These are phyloP conservation scores for Sclerotinia borealis DNA, from an alignment of 2,329 filamentous ascomycete species.

Conservation along the genomic window DNA sequence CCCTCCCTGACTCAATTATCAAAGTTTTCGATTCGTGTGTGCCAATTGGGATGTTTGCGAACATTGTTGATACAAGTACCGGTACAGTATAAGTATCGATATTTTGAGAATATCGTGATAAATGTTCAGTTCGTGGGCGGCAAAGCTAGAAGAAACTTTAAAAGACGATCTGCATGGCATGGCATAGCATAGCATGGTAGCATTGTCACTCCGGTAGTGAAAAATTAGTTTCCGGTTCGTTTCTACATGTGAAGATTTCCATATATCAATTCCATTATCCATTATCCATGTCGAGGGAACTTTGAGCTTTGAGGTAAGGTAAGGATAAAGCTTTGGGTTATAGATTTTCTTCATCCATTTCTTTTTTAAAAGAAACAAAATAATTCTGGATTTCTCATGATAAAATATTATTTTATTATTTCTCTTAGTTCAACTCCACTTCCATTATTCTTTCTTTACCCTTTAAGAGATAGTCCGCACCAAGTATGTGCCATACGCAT, in stretches of 20 bases:
- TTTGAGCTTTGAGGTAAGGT: not conserved
- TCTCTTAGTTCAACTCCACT: slow-evolving; percentile 3
- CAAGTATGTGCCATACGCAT: too few species aligned
- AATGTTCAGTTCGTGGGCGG: not conserved
- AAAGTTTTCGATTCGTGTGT: not conserved
- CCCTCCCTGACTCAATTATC: not conserved
- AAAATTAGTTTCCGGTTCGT: not conserved
- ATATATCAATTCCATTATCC: too few species aligned
- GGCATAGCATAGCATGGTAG: too few species aligned
- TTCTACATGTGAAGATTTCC: not conserved
- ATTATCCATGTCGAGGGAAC: not conserved
- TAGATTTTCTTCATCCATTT: not conserved
- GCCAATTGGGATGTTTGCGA: not conserved
- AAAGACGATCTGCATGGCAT: too few species aligned
- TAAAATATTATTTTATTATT: not conserved
- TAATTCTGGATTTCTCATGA: not conserved
- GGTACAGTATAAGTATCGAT: too few species aligned
- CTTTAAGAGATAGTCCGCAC: not conserved
- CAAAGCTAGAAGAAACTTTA: too few species aligned
- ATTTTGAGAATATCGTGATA: not conserved
- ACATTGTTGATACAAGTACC: not conserved
- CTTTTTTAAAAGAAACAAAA: not conserved
- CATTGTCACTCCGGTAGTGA: not conserved
- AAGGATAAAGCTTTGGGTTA: slow-evolving; percentile 3
- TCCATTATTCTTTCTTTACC: not conserved